Percentiles rank a stretch among this genome's conserved stretches.
Evolutionary conservation across 192 early-diverging fungal species (phyloP).

Genomic region (Mortierella antarctica): DNA sequence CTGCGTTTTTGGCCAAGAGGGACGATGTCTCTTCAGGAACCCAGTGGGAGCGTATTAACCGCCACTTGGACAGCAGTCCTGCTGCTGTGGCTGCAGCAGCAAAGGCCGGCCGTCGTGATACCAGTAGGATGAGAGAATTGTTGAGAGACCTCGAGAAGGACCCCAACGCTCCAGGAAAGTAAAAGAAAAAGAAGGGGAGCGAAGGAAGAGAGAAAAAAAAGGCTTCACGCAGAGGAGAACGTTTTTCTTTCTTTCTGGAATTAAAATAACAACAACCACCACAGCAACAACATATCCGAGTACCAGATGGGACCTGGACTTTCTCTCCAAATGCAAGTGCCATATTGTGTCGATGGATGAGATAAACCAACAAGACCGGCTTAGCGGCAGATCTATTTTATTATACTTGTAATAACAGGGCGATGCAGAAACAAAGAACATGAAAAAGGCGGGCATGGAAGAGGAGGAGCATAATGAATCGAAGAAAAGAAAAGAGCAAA

Average conservation of each 20-base stretch:
- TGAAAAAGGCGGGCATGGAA: too few relatives aligned
- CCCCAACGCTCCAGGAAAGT: slow-evolving; percentile 72
- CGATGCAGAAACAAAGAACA: too few relatives aligned
- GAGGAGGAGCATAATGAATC: too few relatives aligned
- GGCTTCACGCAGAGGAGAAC: too few relatives aligned
- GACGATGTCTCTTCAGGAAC: slow-evolving; percentile 67
- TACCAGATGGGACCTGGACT: too few relatives aligned
- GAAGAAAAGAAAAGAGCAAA: too few relatives aligned
- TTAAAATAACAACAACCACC: too few relatives aligned
- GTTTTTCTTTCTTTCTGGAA: too few relatives aligned
- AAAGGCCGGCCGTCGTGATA: slow-evolving; percentile 65
- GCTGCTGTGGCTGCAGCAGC: slow-evolving; percentile 48
- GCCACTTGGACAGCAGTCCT: slow-evolving; percentile 70
- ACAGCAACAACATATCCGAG: too few relatives aligned
- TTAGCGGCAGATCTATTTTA: not conserved
- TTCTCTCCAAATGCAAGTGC: too few relatives aligned
- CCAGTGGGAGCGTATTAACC: slow-evolving; percentile 79
- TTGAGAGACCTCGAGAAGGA: slow-evolving; percentile 77
- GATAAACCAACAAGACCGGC: not conserved
- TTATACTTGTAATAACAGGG: not conserved
- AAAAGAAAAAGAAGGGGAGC: not conserved
- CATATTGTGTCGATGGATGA: too few relatives aligned
- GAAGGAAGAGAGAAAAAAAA: not conserved
- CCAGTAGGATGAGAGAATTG: slow-evolving; percentile 75
- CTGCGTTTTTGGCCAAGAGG: slow-evolving; percentile 51